Percentiles rank a stretch among this genome's conserved stretches.
Evolutionary conservation across 306 rosid genomes (phyloP).

Genomic region (Begonia peltatifolia): DNA sequence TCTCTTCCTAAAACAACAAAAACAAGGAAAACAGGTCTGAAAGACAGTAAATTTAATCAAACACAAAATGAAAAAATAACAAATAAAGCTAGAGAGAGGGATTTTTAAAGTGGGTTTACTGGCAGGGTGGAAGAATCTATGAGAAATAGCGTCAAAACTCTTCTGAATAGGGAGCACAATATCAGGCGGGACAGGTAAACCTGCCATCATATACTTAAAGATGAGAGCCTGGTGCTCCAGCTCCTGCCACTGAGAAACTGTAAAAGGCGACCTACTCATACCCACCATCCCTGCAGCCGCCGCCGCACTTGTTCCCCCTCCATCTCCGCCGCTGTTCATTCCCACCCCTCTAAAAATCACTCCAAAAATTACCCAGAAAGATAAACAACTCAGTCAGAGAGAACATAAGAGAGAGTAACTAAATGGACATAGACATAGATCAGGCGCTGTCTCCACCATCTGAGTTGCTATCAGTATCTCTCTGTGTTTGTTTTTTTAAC

Average conservation of each 20-base stretch:
- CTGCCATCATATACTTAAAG: slow-evolving; percentile 75
- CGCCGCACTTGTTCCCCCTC: slow-evolving; percentile 8
- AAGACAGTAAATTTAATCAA: neutral
- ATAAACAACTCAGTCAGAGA: slow-evolving; percentile 18
- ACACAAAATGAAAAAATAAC: neutral
- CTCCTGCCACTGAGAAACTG: slow-evolving; percentile 82
- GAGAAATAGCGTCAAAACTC: slow-evolving; percentile 62
- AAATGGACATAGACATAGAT: slow-evolving; percentile 10
- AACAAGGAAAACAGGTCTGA: neutral
- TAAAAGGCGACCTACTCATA: slow-evolving; percentile 50
- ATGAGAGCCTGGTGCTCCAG: slow-evolving; percentile 82
- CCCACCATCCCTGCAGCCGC: slow-evolving; percentile 27
- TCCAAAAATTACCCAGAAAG: neutral
- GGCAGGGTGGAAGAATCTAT: slow-evolving; percentile 44
- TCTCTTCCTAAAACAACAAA: neutral
- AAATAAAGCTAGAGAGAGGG: neutral
- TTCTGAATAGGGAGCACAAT: slow-evolving; percentile 66
- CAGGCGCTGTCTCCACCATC: slow-evolving; percentile 17
- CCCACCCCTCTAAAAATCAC: neutral
- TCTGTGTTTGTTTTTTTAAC: too few relatives aligned
- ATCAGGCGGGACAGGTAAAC: slow-evolving; percentile 71
- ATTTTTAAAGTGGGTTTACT: slow-evolving; percentile 5
- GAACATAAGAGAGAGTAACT: slow-evolving; percentile 7
- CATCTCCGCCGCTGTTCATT: slow-evolving; percentile 12
- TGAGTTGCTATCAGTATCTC: neutral